Evolutionary conservation across 352 stramenopile species (phyloP).

Genomic region (Phytophthora brassicae): DNA sequence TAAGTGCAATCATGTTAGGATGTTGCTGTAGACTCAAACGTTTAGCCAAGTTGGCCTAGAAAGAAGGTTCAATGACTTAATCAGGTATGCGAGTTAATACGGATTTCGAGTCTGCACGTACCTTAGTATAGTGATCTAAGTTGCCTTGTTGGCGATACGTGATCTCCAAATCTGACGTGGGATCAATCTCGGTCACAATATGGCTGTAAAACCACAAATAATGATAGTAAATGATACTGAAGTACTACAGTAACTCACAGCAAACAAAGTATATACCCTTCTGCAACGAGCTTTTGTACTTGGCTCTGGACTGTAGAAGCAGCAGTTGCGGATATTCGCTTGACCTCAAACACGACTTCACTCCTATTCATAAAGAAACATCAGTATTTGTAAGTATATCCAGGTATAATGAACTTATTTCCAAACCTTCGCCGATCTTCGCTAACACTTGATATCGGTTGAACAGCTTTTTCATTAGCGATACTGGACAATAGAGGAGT

Average conservation of each 20-base stretch:
- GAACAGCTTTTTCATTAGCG: slow-evolving; percentile 1
- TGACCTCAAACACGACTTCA: slow-evolving; percentile 25
- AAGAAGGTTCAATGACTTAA: neutral
- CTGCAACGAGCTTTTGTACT: slow-evolving; percentile 62
- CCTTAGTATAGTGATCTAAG: slow-evolving; percentile 73
- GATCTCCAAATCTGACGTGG: slow-evolving; percentile 28
- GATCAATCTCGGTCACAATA: slow-evolving; percentile 54
- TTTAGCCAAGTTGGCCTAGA: slow-evolving; percentile 69
- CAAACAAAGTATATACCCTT: slow-evolving; percentile 36
- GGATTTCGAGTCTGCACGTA: slow-evolving; percentile 11
- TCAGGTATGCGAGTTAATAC: neutral
- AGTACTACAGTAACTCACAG: too few relatives aligned
- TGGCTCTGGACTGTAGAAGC: slow-evolving; percentile 46
- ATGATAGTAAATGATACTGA: neutral
- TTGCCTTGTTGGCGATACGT: slow-evolving; percentile 72
- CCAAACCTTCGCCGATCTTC: slow-evolving; percentile 23
- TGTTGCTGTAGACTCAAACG: slow-evolving; percentile 58
- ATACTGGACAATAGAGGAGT: slow-evolving; percentile 18
- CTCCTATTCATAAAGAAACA: slow-evolving; percentile 2
- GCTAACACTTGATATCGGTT: neutral
- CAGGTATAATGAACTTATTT: neutral
- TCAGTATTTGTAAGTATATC: neutral
- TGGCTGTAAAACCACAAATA: slow-evolving; percentile 35
- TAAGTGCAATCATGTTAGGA: slow-evolving; percentile 67
- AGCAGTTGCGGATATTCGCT: slow-evolving; percentile 43